Percentiles rank a stretch among this genome's conserved stretches.
Conservation (phyloP, 768 basidiomycete genomes). For the Pulveroboletus sp. region DNA sequence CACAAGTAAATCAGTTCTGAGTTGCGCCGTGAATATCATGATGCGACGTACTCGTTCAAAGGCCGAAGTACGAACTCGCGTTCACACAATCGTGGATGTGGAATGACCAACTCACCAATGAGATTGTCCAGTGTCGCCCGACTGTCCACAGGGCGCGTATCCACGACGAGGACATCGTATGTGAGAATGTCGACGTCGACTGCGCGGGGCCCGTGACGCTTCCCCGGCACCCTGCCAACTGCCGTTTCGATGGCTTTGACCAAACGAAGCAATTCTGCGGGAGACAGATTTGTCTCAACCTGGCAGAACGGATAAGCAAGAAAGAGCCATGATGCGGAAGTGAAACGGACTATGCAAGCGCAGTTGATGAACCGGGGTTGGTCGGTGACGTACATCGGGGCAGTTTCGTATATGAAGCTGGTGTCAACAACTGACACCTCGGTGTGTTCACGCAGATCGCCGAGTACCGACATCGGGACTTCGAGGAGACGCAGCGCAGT, state of each 20-base stretch:
- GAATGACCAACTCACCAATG: conserved; percentile 70
- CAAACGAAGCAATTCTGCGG: conserved; percentile 52
- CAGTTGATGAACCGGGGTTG: conserved; percentile 89
- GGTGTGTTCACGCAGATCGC: conserved; percentile 18
- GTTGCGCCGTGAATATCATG: neutral
- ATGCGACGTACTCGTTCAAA: conserved; percentile 63
- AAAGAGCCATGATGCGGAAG: neutral
- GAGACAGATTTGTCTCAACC: conserved; percentile 72
- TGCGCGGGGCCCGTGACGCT: conserved; percentile 83
- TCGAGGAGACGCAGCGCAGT: conserved; percentile 71
- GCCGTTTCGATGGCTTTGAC: conserved; percentile 69
- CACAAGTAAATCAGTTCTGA: neutral
- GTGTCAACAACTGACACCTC: conserved; percentile 57
- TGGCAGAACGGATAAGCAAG: neutral
- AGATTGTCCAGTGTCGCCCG: conserved; percentile 51
- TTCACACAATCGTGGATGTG: conserved; percentile 78
- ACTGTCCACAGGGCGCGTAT: conserved; percentile 45
- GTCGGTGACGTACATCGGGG: conserved; percentile 93
- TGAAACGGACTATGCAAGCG: conserved; percentile 72
- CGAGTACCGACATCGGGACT: conserved; percentile 34
- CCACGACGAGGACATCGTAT: conserved; percentile 60
- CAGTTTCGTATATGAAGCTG: conserved; percentile 88
- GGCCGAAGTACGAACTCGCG: conserved; percentile 92
- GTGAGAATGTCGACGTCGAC: conserved; percentile 87
- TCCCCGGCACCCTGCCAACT: conserved; percentile 75